phyloP scores from a whole-genome alignment of 148 eudicot genomes.

The Rhododendron griersonianum region DNA sequence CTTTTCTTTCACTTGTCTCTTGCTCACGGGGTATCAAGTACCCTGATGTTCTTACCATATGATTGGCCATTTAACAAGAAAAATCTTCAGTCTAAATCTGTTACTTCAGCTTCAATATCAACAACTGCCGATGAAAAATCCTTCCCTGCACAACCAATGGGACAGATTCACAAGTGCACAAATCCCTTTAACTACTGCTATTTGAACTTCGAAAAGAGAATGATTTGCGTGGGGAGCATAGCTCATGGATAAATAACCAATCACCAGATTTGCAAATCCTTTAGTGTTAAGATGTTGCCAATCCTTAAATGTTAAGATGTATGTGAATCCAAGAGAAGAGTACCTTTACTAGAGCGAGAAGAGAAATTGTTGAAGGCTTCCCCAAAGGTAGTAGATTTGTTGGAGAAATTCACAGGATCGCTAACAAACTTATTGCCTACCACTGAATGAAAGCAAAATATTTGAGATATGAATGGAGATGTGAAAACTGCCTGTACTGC shows the following conservation, averaged over 20 bases:
- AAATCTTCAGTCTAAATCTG: slow-evolving; percentile 57
- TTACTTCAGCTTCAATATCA: slow-evolving; percentile 85
- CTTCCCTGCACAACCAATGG: slow-evolving; percentile 38
- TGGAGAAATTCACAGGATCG: slow-evolving; percentile 67
- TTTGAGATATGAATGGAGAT: background rate
- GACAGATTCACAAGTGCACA: background rate
- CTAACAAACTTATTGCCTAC: slow-evolving; percentile 63
- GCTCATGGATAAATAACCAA: background rate
- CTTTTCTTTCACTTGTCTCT: background rate
- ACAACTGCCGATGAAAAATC: slow-evolving; percentile 41
- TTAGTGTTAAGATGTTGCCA: background rate
- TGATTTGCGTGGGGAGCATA: background rate
- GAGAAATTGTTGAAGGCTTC: slow-evolving; percentile 49
- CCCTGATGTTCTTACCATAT: slow-evolving; percentile 5
- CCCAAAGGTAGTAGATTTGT: slow-evolving; percentile 51
- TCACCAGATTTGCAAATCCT: background rate
- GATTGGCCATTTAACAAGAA: background rate
- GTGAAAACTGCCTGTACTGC: background rate
- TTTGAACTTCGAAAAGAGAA: background rate
- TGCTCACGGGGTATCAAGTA: background rate
- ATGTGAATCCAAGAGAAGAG: background rate
- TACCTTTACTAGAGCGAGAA: slow-evolving; percentile 62
- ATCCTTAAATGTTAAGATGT: background rate
- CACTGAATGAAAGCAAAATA: slow-evolving; percentile 37
- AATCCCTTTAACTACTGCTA: background rate